A percentile compares a stretch with the other conserved stretches of the same genome.
Evolutionary conservation across 148 eudicot genomes (phyloP).

Genomic region (Rhododendron kiyosumense): DNA sequence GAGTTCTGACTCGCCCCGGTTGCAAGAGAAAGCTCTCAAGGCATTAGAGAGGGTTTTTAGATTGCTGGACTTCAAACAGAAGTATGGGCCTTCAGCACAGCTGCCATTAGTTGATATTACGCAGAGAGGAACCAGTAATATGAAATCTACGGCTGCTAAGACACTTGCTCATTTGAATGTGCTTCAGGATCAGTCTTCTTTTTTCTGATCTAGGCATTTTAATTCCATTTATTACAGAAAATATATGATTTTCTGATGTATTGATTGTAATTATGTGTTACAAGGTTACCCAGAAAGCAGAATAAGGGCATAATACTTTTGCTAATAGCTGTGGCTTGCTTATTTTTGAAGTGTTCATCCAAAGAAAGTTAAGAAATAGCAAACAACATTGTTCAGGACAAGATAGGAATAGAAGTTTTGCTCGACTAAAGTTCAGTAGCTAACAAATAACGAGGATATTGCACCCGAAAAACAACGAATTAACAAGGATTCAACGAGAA

Average conservation of each 20-base stretch:
- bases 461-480: too few relatives aligned
- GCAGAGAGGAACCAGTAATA: constrained; percentile 23
- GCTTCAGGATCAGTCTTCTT: constrained; percentile 26
- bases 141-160: constrained; percentile 29
- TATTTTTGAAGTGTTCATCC: background rate
- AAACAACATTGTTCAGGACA: background rate
- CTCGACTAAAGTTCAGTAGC: too few relatives aligned
- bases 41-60: constrained; percentile 25
- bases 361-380: background rate
- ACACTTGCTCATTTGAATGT: constrained; percentile 27
- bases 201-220: constrained; percentile 13
- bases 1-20: background rate
- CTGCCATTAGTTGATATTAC: constrained; percentile 26
- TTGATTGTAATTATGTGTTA: background rate
- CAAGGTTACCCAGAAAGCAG: background rate
- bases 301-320: background rate
- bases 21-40: constrained; percentile 25
- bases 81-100: constrained; percentile 22
- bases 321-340: background rate
- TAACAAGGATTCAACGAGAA: background rate
- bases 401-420: too few relatives aligned
- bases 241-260: background rate
- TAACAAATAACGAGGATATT: too few relatives aligned
- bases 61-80: constrained; percentile 15
- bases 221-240: background rate